A percentile compares a stretch with the other conserved stretches of the same genome.
These are phyloP conservation scores for Neurospora sublineolata DNA, from an alignment of 495 filamentous ascomycete species.

Conservation along the genomic window DNA sequence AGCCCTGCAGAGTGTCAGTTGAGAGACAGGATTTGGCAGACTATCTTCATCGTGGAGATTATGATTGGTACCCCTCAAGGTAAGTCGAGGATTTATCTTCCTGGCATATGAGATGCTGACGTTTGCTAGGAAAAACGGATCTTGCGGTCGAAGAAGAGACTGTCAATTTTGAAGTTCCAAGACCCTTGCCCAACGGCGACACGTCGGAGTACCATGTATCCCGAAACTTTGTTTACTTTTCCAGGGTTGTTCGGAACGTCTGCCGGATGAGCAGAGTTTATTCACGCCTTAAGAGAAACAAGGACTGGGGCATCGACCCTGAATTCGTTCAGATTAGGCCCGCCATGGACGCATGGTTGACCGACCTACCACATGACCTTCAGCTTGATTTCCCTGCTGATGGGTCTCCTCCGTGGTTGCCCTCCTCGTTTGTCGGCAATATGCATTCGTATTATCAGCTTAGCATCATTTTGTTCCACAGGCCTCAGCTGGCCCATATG, in stretches of 20 bases:
- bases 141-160: constrained; percentile 63
- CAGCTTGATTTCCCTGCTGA: constrained; percentile 68
- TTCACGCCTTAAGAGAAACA: constrained; percentile 65
- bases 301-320: constrained; percentile 84
- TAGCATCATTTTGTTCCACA: constrained; percentile 74
- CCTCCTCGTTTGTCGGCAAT: constrained; percentile 84
- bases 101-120: constrained; percentile 15
- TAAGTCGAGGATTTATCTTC: constrained; percentile 22
- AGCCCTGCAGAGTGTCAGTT: constrained; percentile 63
- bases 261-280: constrained; percentile 66
- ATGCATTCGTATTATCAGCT: constrained; percentile 90
- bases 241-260: constrained; percentile 65
- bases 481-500: constrained; percentile 72
- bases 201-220: constrained; percentile 66
- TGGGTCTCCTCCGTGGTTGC: constrained; percentile 72
- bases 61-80: constrained; percentile 96
- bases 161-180: constrained; percentile 62
- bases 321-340: constrained; percentile 70
- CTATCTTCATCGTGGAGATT: constrained; percentile 71
- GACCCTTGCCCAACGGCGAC: constrained; percentile 55
- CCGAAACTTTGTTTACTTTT: constrained; percentile 72
- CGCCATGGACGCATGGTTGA: constrained; percentile 60
- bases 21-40: constrained; percentile 86
- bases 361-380: constrained; percentile 66
- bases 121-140: constrained; percentile 60